Evolutionary conservation across 495 filamentous ascomycete genomes (phyloP), one percentile per base, ranked within the genome.

Genomic region (Pyrenula massariospora): DNA sequence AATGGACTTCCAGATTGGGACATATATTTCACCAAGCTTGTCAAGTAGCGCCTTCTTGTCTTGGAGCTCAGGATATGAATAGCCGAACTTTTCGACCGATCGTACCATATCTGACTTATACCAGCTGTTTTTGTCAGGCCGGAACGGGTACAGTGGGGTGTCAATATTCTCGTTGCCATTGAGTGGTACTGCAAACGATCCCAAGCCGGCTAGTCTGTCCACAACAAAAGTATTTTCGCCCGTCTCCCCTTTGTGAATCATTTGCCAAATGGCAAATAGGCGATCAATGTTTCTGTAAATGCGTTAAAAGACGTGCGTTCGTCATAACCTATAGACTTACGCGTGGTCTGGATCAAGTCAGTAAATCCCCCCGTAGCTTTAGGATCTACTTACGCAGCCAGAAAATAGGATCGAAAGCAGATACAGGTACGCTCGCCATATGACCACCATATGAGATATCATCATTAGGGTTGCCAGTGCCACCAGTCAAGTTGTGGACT

Each of bases 341-440:
- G n/a, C n/a, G n/a, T n/a, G n/a, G n/a, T n/a, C n/a, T n/a, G n/a
- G n/a, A n/a, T n/a, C n/a, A n/a, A n/a, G n/a, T n/a, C n/a, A n/a
- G n/a, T n/a, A n/a, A n/a, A n/a, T n/a, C n/a, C 58, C 81, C n/a
- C n/a, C n/a, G n/a, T 84, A 47, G 73, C 66, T 55, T 79, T 74
- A 54, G 56, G 57, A n/a, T n/a, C n/a, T n/a, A n/a, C n/a, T n/a
- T n/a, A n/a, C n/a, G n/a, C n/a, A n/a, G n/a, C n/a, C n/a, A n/a
- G 69, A 91, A 91, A 48, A 86, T 70, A 0, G 87, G 86, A 61
- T 90, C 87, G 59, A 87, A 89, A 15, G 80, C 78, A 3, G 87
- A 82, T 58, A 81, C 86, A 0, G 78, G 77, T 23, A 86, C 73
- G 58, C 74, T 76, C 2, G 73, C 70, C 83, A 89, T 85, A 61